Evolutionary conservation across 176 grass and related monocot genomes (phyloP).

Genomic region (Oryza glumipatula): DNA sequence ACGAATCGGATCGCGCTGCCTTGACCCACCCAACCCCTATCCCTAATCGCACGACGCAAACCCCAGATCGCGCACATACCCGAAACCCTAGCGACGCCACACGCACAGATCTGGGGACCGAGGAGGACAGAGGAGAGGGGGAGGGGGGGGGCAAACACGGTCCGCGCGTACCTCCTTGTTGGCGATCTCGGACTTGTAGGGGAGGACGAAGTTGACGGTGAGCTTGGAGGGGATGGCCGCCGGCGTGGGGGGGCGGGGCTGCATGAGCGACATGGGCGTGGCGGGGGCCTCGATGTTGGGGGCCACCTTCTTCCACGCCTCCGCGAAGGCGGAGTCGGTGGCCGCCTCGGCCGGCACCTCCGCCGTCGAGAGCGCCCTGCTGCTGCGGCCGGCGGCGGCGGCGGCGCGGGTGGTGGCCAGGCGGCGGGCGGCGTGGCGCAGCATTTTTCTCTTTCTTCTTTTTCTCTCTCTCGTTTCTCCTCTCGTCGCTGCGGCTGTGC

Average conservation of each 20-base stretch:
- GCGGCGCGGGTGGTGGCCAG: slow-evolving; percentile 48
- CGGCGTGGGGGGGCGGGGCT: slow-evolving; percentile 75
- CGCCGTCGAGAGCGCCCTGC: slow-evolving; percentile 50
- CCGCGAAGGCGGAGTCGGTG: slow-evolving; percentile 63
- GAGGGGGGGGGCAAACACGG: no score
- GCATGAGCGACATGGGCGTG: slow-evolving; percentile 73
- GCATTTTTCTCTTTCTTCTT: slow-evolving; percentile 28
- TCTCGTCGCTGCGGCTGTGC: neutral
- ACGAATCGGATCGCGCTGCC: slow-evolving; percentile 17
- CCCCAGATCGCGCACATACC: slow-evolving; percentile 13
- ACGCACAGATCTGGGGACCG: slow-evolving; percentile 38
- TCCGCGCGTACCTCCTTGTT: slow-evolving; percentile 77
- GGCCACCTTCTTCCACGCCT: slow-evolving; percentile 83
- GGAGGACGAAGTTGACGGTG: slow-evolving; percentile 87
- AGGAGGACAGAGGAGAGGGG: no score
- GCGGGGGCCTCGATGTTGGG: slow-evolving; percentile 60
- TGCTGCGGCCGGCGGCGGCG: slow-evolving; percentile 26
- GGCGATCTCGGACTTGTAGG: slow-evolving; percentile 90
- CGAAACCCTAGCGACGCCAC: slow-evolving; percentile 33
- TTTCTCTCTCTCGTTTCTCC: neutral
- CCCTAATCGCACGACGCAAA: neutral
- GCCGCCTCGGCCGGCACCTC: slow-evolving; percentile 51
- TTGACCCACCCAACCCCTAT: neutral
- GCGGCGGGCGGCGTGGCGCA: slow-evolving; percentile 56
- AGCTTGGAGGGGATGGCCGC: slow-evolving; percentile 79